phyloP scores from a whole-genome alignment of 495 filamentous ascomycete genomes.

The Lophiotrema nucula region DNA sequence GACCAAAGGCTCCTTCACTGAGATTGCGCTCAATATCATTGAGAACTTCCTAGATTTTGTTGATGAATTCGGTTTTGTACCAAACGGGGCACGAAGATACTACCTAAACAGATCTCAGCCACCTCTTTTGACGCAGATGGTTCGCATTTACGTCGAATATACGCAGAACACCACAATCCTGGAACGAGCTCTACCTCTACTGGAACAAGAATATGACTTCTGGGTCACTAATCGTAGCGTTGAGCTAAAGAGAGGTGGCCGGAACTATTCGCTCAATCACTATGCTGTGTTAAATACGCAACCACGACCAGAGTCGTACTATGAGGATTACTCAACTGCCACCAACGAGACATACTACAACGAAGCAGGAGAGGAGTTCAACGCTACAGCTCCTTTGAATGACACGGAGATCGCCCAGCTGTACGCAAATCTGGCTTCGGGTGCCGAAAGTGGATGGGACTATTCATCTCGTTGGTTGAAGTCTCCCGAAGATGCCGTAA shows the following conservation, averaged over 20 bases:
- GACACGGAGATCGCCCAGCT: slow-evolving; percentile 27
- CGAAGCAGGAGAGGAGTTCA: slow-evolving; percentile 30
- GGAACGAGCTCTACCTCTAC: slow-evolving; percentile 30
- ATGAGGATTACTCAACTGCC: slow-evolving; percentile 35
- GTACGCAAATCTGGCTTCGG: slow-evolving; percentile 34
- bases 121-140: slow-evolving; percentile 36
- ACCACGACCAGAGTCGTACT: slow-evolving; percentile 37
- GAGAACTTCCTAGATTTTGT: slow-evolving; percentile 39
- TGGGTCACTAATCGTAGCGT: slow-evolving; percentile 34
- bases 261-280: slow-evolving; percentile 27
- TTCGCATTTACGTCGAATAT: slow-evolving; percentile 32
- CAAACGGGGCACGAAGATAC: slow-evolving; percentile 33
- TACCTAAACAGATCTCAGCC: slow-evolving; percentile 37
- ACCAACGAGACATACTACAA: slow-evolving; percentile 35
- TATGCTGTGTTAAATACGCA: slow-evolving; percentile 35
- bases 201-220: slow-evolving; percentile 33
- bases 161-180: slow-evolving; percentile 33
- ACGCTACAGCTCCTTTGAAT: slow-evolving; percentile 15
- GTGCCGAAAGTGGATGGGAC: slow-evolving; percentile 35
- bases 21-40: slow-evolving; percentile 37
- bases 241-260: slow-evolving; percentile 6
- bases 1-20: slow-evolving; percentile 35
- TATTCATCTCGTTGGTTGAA: slow-evolving; percentile 33
- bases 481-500: slow-evolving; percentile 31
- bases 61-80: slow-evolving; percentile 35